Evolutionary conservation across 441 rosid genomes (phyloP).

Genomic region (Iberis amara): DNA sequence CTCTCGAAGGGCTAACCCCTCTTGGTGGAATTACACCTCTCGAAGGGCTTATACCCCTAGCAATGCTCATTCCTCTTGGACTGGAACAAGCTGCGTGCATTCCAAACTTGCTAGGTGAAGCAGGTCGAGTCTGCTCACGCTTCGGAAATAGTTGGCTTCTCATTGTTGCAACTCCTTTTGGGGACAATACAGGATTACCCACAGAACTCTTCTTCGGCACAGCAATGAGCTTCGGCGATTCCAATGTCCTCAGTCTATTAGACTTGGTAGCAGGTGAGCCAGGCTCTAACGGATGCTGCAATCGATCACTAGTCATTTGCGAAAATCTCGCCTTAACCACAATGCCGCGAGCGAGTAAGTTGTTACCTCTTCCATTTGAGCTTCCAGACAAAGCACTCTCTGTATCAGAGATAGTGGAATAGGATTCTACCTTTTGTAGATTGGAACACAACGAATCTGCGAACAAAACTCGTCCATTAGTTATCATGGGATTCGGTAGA

Average conservation of each 20-base stretch:
- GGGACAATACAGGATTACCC: constrained; percentile 48
- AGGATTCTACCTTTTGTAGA: constrained; percentile 27
- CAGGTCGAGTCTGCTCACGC: constrained; percentile 25
- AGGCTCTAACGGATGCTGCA: constrained; percentile 2
- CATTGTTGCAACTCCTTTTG: constrained; percentile 15
- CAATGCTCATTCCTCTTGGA: constrained; percentile 62
- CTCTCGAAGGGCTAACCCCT: constrained; percentile 18
- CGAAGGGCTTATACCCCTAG: constrained; percentile 36
- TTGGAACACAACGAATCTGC: constrained; percentile 13
- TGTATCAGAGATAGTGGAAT: constrained; percentile 43
- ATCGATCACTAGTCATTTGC: not conserved
- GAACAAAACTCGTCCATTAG: not conserved
- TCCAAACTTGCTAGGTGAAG: constrained; percentile 45
- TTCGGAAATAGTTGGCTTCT: constrained; percentile 34
- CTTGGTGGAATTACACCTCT: constrained; percentile 3
- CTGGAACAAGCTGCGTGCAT: constrained; percentile 38
- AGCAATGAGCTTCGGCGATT: not conserved
- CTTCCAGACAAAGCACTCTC: constrained; percentile 67
- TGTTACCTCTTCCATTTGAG: constrained; percentile 21
- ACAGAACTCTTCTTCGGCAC: constrained; percentile 29
- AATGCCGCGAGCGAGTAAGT: not conserved
- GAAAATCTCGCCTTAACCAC: not conserved
- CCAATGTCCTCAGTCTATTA: constrained; percentile 29
- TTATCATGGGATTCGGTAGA: constrained; percentile 35
- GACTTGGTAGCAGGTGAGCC: constrained; percentile 10